Evolutionary conservation across 1,139 yeast genomes (phyloP), one percentile per base, ranked within the genome.

Genomic region (Lodderomyces beijingensis): DNA sequence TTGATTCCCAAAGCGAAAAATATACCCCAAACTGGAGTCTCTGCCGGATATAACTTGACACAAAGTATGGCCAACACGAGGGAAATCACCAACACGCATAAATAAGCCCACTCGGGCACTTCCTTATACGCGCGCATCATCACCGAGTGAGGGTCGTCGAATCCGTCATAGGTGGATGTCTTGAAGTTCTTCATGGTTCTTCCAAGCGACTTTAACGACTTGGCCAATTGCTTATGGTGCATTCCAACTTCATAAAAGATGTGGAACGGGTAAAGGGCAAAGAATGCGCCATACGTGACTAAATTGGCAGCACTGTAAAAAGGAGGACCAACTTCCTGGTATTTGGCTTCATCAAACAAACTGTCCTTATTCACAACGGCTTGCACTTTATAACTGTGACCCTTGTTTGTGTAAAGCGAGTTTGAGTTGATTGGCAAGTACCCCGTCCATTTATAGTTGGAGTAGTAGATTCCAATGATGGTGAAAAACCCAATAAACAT

Each of bases 41-140:
- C 62, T 8, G 74, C 62, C 13, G 73, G 56, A 45, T 71, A 75
- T 1, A 63, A 53, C 41, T 69, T 51, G 14, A 76, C 67, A 36
- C 72, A 63, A 3, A 72, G 43, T 20, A 77, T 65, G 4, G 74
- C 80, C 34, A 76, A 56, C 2, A 61, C 66, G 5, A 77, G 47
- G 2, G 83, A 65, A 14, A 68, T 41, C n/a, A 72, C 40, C 36
- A 78, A 53, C 12, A 78, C 65, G 9, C 57, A 35, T 16, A 73
- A 42, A 43, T 70, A 79, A 67, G 76, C 74, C 72, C 74, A 71
- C 39, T 77, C 79, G 8, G 85, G 85, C 13, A 77, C 83, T 44
- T 79, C 86, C 25, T 62, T 64, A 49, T 76, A 76, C 14, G 57
- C 55, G 17, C 62, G 42, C 79, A 77, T 76, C 73, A 75, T 70